These are phyloP conservation scores for Camelina neglecta DNA, from an alignment of 345 rosid genomes.

Conservation along the genomic window DNA sequence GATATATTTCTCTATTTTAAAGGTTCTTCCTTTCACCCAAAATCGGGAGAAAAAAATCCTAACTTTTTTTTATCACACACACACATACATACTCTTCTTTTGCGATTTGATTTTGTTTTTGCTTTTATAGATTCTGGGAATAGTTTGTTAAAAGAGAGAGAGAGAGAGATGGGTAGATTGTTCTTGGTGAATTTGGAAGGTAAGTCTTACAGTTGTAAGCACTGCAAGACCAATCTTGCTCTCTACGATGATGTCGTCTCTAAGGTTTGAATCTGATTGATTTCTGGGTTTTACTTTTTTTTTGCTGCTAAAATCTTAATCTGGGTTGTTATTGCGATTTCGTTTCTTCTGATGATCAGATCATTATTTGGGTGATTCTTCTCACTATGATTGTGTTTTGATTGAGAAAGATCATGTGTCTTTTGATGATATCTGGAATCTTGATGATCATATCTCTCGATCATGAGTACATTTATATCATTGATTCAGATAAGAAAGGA, in stretches of 20 bases:
- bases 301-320: slow-evolving; percentile 23
- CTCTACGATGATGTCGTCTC: slow-evolving; percentile 62
- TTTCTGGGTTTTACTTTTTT: slow-evolving; percentile 7
- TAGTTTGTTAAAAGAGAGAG: background rate
- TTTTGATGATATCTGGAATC: slow-evolving; percentile 25
- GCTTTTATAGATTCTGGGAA: slow-evolving; percentile 3
- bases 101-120: background rate
- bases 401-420: background rate
- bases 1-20: slow-evolving; percentile 16
- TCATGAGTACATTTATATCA: background rate
- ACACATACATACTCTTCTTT: slow-evolving; percentile 5
- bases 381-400: slow-evolving; percentile 8
- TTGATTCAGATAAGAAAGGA: background rate
- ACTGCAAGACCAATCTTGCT: slow-evolving; percentile 72
- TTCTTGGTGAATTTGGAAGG: slow-evolving; percentile 70
- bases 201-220: slow-evolving; percentile 63
- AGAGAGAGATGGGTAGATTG: slow-evolving; percentile 66
- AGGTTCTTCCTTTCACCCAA: background rate
- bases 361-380: background rate
- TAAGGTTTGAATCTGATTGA: slow-evolving; percentile 53
- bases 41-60: slow-evolving; percentile 11
- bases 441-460: slow-evolving; percentile 21
- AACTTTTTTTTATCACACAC: background rate
- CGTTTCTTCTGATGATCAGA: slow-evolving; percentile 7
- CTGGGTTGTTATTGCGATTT: slow-evolving; percentile 33